Conservation (phyloP, 225 moss, liverwort and hornwort genomes). For the Anthoceros angustus region DNA sequence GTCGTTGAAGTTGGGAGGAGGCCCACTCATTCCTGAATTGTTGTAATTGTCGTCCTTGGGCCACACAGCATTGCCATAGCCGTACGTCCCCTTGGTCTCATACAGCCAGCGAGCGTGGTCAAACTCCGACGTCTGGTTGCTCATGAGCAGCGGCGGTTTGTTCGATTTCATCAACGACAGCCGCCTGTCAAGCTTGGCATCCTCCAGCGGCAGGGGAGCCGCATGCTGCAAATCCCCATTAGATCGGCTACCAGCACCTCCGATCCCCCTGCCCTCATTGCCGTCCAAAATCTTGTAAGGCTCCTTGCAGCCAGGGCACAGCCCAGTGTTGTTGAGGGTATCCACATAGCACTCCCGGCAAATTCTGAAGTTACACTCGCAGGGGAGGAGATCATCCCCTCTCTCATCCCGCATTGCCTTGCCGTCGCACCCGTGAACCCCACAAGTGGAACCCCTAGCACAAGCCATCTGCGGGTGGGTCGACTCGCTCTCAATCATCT, state of each 20-base stretch:
- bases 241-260: background rate
- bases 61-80: conserved; percentile 82
- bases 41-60: conserved; percentile 47
- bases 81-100: conserved; percentile 85
- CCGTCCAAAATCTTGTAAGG: conserved; percentile 25
- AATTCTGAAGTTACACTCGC: conserved; percentile 62
- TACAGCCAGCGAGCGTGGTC: conserved; percentile 91
- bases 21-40: conserved; percentile 21
- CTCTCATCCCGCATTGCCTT: conserved; percentile 66
- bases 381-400: conserved; percentile 67
- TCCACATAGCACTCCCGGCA: conserved; percentile 87
- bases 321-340: conserved; percentile 30
- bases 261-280: background rate
- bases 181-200: conserved; percentile 2
- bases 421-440: conserved; percentile 54
- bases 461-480: conserved; percentile 61
- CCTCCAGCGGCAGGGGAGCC: conserved; percentile 4
- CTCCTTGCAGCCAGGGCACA: conserved; percentile 84
- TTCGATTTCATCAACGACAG: conserved; percentile 4
- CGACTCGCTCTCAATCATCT: conserved; percentile 58
- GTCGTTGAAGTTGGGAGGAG: conserved; percentile 39
- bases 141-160: background rate
- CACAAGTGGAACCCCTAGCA: conserved; percentile 32
- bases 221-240: background rate
- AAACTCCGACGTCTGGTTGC: conserved; percentile 46